A percentile compares a stretch with the other conserved stretches of the same genome.
Conservation (phyloP, 208 protist genomes). For the Leishmania gerbilli region DNA sequence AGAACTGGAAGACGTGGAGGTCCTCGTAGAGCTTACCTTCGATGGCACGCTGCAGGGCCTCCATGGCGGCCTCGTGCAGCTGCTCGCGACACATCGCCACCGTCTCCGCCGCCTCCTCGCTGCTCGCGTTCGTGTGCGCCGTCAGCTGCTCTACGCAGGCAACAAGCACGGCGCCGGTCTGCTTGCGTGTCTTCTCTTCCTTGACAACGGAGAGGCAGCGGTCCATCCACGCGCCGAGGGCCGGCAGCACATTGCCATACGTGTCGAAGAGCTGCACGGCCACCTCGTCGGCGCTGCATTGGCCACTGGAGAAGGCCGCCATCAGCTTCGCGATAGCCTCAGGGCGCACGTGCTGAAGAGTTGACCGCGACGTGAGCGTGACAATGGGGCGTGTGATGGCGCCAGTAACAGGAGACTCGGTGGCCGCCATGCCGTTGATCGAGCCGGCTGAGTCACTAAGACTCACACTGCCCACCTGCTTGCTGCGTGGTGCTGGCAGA, state of each 20-base stretch:
- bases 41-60: constrained; percentile 49
- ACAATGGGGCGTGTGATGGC: constrained; percentile 12
- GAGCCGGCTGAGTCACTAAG: constrained; percentile 23
- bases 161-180: constrained; percentile 53
- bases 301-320: constrained; percentile 35
- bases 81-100: constrained; percentile 30
- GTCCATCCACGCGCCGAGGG: constrained; percentile 55
- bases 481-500: constrained; percentile 53
- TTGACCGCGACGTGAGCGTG: constrained; percentile 22
- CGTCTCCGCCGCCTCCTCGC: constrained; percentile 14
- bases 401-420: constrained; percentile 17
- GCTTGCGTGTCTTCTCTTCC: constrained; percentile 58
- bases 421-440: constrained; percentile 13
- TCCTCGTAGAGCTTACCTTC: constrained; percentile 70
- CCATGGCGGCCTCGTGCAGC: constrained; percentile 48
- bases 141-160: constrained; percentile 26
- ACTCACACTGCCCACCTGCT: constrained; percentile 26
- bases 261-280: constrained; percentile 41
- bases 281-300: constrained; percentile 29
- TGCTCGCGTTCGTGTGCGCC: constrained; percentile 14
- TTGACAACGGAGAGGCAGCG: constrained; percentile 74
- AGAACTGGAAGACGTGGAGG: constrained; percentile 69
- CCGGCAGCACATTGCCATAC: constrained; percentile 48
- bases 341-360: constrained; percentile 29
- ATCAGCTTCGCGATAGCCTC: constrained; percentile 70